These are phyloP conservation scores for Cytospora leucostoma DNA, from an alignment of 2,329 filamentous ascomycete genomes.

Conservation along the genomic window DNA sequence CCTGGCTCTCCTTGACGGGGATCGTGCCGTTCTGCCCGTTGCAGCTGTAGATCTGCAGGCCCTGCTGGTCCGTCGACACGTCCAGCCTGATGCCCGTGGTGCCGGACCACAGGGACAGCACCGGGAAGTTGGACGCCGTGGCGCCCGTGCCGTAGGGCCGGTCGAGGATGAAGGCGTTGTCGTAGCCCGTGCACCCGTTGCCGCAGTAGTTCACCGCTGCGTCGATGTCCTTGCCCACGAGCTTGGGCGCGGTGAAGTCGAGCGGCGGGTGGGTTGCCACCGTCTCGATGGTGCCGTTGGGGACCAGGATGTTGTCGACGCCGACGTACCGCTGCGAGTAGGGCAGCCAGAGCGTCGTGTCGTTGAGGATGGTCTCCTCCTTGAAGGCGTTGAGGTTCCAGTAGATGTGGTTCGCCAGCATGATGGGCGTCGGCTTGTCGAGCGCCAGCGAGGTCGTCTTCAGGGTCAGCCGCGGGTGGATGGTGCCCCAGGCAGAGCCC, in stretches of 20 bases:
- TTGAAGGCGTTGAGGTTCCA: conserved; percentile 25
- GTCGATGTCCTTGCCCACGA: conserved; percentile 15
- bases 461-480: conserved; percentile 20
- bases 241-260: conserved; percentile 23
- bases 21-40: conserved; percentile 24
- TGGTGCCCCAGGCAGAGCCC: conserved; percentile 17
- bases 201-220: conserved; percentile 14
- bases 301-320: conserved; percentile 20
- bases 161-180: conserved; percentile 22
- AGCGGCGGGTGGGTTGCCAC: conserved; percentile 15
- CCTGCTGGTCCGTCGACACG: conserved; percentile 20
- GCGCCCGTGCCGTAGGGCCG: conserved; percentile 9
- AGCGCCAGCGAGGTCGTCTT: conserved; percentile 22
- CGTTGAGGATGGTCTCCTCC: conserved; percentile 19
- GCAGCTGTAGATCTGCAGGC: conserved; percentile 22
- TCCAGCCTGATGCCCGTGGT: conserved; percentile 22
- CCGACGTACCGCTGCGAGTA: conserved; percentile 18
- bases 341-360: conserved; percentile 22
- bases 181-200: conserved; percentile 16
- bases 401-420: conserved; percentile 25
- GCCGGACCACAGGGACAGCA: conserved; percentile 18
- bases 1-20: conserved; percentile 22
- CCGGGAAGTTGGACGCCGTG: conserved; percentile 20
- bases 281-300: conserved; percentile 19
- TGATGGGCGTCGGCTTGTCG: conserved; percentile 22